Evolutionary conservation across 176 grass and related monocot genomes (phyloP), one percentile per base, ranked within the genome.

Genomic region (Neostapfia colusana): DNA sequence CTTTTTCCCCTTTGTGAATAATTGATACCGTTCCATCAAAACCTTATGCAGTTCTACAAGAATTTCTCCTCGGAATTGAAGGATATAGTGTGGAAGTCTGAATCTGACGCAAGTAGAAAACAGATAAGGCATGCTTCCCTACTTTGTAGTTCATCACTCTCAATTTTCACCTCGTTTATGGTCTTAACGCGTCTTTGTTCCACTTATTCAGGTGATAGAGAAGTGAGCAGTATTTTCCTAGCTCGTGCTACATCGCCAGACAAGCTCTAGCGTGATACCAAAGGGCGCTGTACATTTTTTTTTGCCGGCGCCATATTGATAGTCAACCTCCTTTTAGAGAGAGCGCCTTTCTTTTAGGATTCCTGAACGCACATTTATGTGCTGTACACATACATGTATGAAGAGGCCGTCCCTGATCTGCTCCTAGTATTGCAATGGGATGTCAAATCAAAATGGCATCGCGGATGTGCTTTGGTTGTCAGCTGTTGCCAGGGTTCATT

Each of bases 11-110:
- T 61, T 55, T 60, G 17, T 17, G 24, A 72, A 23, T 25, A 67
- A 56, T 3, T 81, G 43, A 48, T 28, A 45, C 25, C 3, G 12
- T 65, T 18, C 76, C 0, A 7, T 78, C 14, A 54, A 58, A 79
- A 66, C 27, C 17, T 4, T 7, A 45, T 88, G 74, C 87, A 99
- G 91, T 99, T 99, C 67, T 99, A 99, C 83, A 90, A 99, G 74
- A 99, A 9, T 17, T 95, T 99, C 69, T 93, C 89, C 18, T 78
- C 95, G 10, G 91, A 88, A 20, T 46, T 99, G 28, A 90, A 99
- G 88, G 95, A 99, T 64, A 81, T 99, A 14, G 91, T 99, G 70
- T 99, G 95, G 91, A 99, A 92, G 54, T 70, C 91, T 56, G 95
- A 93, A 70, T 83, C 91, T 53, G 88, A 99, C 61, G 12, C 80